Evolutionary conservation across 352 stramenopile species (phyloP).

Genomic region (Blastocystis sp.): DNA sequence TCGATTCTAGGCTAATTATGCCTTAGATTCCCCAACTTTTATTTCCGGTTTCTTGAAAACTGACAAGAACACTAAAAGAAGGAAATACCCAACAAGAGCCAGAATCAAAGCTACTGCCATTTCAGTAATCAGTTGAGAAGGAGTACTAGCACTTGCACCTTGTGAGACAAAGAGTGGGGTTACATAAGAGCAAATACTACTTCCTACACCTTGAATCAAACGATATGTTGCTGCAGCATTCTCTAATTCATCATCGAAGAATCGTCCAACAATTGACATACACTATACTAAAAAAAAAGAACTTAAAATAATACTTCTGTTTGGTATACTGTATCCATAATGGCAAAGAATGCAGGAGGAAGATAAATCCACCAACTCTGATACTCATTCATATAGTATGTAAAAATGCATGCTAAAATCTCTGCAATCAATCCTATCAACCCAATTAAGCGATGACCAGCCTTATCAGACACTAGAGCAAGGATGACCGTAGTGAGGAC

Average conservation of each 20-base stretch:
- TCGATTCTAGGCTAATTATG: background rate
- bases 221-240: background rate
- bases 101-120: background rate
- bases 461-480: background rate
- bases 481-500: background rate
- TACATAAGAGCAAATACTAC: background rate
- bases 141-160: background rate
- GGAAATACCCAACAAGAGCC: background rate
- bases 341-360: background rate
- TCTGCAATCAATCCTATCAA: background rate
- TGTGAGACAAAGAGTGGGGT: slow-evolving; percentile 2
- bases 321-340: slow-evolving; percentile 42
- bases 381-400: slow-evolving; percentile 8
- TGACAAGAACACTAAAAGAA: background rate
- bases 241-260: background rate
- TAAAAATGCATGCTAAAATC: background rate
- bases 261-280: background rate
- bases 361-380: background rate
- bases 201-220: slow-evolving; percentile 1
- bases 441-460: background rate
- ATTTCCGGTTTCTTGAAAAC: background rate
- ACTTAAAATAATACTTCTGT: background rate
- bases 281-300: background rate
- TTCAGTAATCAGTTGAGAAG: background rate
- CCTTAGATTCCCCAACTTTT: background rate